These are phyloP conservation scores for Ligustrum vulgare DNA, from an alignment of 257 asterid genomes.

Conservation along the genomic window DNA sequence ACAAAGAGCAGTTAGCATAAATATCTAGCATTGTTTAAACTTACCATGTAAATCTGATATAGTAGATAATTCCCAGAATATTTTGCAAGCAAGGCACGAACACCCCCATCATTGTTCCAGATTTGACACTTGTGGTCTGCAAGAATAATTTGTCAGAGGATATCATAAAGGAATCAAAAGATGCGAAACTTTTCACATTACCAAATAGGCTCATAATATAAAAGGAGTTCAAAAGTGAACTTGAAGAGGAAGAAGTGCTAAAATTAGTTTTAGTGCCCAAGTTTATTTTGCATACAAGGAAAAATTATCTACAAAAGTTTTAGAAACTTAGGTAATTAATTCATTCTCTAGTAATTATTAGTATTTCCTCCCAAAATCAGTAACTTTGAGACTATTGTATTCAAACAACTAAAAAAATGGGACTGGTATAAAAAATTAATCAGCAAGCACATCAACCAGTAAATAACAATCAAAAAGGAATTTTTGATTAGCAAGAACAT, in stretches of 20 bases:
- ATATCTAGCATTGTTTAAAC: conserved; percentile 23
- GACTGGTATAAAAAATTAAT: conserved; percentile 15
- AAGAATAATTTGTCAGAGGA: conserved; percentile 2
- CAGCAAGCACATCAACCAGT: conserved; percentile 13
- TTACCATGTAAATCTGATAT: conserved; percentile 94
- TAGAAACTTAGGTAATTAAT: background rate
- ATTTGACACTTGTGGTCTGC: conserved; percentile 68
- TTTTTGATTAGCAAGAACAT: too few species aligned
- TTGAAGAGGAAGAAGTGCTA: background rate
- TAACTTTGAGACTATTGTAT: background rate
- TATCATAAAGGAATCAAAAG: background rate
- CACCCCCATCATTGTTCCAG: conserved; percentile 98
- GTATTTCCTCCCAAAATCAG: background rate
- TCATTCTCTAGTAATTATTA: too few species aligned
- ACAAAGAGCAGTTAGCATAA: conserved; percentile 9
- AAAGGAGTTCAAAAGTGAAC: background rate
- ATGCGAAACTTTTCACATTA: too few species aligned
- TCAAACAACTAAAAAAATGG: conserved; percentile 9
- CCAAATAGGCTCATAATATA: too few species aligned
- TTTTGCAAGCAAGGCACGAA: conserved; percentile 96
- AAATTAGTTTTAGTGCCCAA: background rate
- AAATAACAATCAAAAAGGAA: conserved; percentile 13
- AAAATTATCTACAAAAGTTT: background rate
- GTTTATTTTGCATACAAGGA: background rate
- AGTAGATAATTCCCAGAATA: conserved; percentile 94